phyloP scores from a whole-genome alignment of 177 flowering plant genomes.

The Telopea speciosissima region DNA sequence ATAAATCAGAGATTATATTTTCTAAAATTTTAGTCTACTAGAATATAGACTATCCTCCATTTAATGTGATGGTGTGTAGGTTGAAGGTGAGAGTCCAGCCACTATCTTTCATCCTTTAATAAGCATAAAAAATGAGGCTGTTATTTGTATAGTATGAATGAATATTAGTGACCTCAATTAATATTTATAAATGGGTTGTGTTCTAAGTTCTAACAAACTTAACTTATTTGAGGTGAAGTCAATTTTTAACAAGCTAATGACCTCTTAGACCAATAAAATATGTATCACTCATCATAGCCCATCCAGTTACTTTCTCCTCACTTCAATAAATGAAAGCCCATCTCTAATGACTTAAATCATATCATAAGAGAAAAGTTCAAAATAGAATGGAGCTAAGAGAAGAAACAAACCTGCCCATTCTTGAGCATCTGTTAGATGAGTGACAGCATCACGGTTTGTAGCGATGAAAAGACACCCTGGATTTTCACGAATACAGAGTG shows the following conservation, averaged over 20 bases:
- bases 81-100: not conserved
- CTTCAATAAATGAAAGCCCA: not conserved
- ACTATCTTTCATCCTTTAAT: not conserved
- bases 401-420: conserved; percentile 91
- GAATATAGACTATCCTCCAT: not conserved
- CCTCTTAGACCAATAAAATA: not conserved
- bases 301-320: not conserved
- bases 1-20: not conserved
- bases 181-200: not conserved
- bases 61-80: not conserved
- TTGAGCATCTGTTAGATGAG: conserved; percentile 98
- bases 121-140: not conserved
- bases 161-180: not conserved
- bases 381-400: conserved; percentile 10
- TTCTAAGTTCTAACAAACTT: too few species aligned
- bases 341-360: not conserved
- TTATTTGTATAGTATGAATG: not conserved
- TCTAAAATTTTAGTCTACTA: not conserved
- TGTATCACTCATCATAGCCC: not conserved
- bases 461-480: conserved; percentile 99
- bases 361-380: not conserved
- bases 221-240: too few species aligned
- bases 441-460: conserved; percentile 97
- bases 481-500: conserved; percentile 92
- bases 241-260: not conserved